phyloP scores from a whole-genome alignment of 306 rosid species.

The Pachyrhizus erosus region DNA sequence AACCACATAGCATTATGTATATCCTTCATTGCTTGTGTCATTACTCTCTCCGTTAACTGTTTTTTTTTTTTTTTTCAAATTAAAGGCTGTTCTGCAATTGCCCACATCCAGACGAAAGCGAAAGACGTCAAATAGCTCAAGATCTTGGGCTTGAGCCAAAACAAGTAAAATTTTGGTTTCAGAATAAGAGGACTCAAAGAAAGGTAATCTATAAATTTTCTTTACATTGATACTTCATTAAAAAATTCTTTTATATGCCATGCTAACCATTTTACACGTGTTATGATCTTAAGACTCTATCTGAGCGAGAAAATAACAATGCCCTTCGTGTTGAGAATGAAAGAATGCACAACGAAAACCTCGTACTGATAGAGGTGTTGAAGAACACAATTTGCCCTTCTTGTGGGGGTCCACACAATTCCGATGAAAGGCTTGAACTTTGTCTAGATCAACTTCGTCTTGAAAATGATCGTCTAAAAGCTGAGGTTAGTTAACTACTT shows the following conservation, averaged over 20 bases:
- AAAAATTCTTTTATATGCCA: background rate
- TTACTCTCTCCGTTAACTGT: background rate
- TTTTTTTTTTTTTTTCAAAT: background rate
- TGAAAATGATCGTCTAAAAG: conserved; percentile 58
- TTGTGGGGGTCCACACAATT: conserved; percentile 67
- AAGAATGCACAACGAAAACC: conserved; percentile 58
- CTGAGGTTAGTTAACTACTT: conserved; percentile 56
- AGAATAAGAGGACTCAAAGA: conserved; percentile 67
- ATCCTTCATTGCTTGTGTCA: background rate
- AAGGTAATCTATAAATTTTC: conserved; percentile 50
- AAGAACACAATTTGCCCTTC: conserved; percentile 54
- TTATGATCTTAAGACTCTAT: conserved; percentile 51
- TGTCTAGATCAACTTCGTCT: conserved; percentile 43
- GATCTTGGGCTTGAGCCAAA: conserved; percentile 63
- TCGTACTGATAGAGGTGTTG: conserved; percentile 52
- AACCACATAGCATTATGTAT: too few relatives aligned
- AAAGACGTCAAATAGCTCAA: conserved; percentile 50
- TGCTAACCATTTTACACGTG: background rate
- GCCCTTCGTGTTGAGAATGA: conserved; percentile 61
- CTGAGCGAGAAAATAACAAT: conserved; percentile 50
- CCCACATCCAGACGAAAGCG: conserved; percentile 61
- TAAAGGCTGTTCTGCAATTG: conserved; percentile 56
- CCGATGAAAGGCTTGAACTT: conserved; percentile 44
- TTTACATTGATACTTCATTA: background rate
- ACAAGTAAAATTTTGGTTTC: conserved; percentile 85